Evolutionary conservation across 2,329 filamentous ascomycete genomes (phyloP).

Genomic region (Taxawa tesnikishii): DNA sequence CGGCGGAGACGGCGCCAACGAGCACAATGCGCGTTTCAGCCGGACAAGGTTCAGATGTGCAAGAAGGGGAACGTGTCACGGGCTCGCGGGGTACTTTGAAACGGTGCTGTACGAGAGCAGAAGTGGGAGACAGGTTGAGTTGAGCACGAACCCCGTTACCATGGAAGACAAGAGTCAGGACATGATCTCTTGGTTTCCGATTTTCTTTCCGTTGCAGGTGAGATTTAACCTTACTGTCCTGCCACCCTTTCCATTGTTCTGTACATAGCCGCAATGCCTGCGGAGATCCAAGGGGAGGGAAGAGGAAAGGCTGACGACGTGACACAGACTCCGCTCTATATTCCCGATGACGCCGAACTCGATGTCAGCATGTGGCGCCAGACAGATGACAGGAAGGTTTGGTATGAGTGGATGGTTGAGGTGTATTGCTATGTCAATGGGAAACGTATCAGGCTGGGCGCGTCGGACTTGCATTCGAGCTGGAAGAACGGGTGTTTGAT

Average conservation of each 20-base stretch:
- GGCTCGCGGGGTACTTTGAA: slow-evolving; percentile 90
- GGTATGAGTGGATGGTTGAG: slow-evolving; percentile 98
- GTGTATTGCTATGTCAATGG: slow-evolving; percentile 54
- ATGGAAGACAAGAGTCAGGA: slow-evolving; percentile 89
- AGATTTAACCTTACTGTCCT: slow-evolving; percentile 16
- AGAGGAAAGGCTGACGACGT: slow-evolving; percentile 1
- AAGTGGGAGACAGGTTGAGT: slow-evolving; percentile 52
- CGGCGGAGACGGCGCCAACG: slow-evolving; percentile 69
- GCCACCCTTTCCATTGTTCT: too few species aligned
- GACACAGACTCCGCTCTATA: slow-evolving; percentile 65
- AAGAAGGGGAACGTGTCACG: slow-evolving; percentile 74
- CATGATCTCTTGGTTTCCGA: slow-evolving; percentile 99
- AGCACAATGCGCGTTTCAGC: slow-evolving; percentile 78
- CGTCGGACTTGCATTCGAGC: slow-evolving; percentile 56
- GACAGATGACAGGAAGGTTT: slow-evolving; percentile 89
- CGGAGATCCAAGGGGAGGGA: background rate
- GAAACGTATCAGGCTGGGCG: slow-evolving; percentile 53
- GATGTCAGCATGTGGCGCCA: slow-evolving; percentile 92
- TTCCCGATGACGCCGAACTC: slow-evolving; percentile 73
- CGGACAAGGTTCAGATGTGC: slow-evolving; percentile 67
- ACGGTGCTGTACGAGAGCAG: slow-evolving; percentile 67
- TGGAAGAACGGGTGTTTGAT: slow-evolving; percentile 59
- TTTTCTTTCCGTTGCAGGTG: slow-evolving; percentile 93
- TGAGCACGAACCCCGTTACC: slow-evolving; percentile 83
- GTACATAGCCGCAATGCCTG: too few species aligned